Evolutionary conservation across 2,329 filamentous ascomycete species (phyloP), one percentile per base, ranked within the genome.

Genomic region (Apiospora rasikravindrae): DNA sequence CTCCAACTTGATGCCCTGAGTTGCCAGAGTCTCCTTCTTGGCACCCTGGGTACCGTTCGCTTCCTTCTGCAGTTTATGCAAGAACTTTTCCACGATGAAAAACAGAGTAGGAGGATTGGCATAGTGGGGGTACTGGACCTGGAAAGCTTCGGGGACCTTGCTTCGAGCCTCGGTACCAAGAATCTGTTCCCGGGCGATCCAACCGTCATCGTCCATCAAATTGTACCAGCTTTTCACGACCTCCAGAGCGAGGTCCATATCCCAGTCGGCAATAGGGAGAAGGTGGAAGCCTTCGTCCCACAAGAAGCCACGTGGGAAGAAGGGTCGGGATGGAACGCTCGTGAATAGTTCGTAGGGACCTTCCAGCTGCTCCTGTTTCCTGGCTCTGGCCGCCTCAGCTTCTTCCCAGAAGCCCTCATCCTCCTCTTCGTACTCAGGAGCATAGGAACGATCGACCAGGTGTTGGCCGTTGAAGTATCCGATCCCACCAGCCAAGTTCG

Each of bases 271-370:
- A 70, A 99, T 92, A 1, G 95, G 95, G 67, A 98, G 86, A 47
- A 99, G 86, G 79, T 99, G 96, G 83, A 98, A 99, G 0, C 96
- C 96, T 82, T 99, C 96, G 78, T 99, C 96, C 96, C 96, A 99
- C 4, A 98, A 87, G 81, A 99, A 99, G 0, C 96, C 96, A 73
- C 96, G 89, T 1, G 96, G 96, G 83, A 99, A 99, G 86, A 99
- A 99, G 0, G 96, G 94, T 5, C 96, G 88, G 11, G 96, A 98
- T 0, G 96, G 96, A 71, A 98, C 92, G 77, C 92, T 94, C 8
- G 95, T 97, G 81, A 95, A 98, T 2, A 99, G 89, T 81, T 98
- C 94, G 71, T 92, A 94, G 1, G 96, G 94, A 0, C 94, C 94
- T 79, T 97, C 95, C 0, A 92, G 83, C 73, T 90, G 86, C 75